Conservation (phyloP, 2,329 filamentous ascomycete species). For the Nigrospora osmanthi region DNA sequence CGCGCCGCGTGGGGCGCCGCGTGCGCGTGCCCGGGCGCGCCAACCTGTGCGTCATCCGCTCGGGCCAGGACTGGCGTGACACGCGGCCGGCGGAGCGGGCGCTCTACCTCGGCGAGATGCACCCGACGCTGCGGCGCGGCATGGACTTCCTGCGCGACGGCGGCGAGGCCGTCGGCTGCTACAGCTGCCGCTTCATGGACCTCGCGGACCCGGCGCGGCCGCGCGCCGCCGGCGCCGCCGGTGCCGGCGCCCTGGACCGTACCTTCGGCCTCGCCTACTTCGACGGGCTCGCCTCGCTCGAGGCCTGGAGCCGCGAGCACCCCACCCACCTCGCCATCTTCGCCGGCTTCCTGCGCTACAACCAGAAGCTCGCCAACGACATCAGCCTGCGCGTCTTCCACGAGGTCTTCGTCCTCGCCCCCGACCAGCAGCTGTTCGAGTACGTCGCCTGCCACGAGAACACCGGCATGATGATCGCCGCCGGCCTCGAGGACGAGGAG, state of each 20-base stretch:
- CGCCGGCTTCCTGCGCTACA: slow-evolving; percentile 28
- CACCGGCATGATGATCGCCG: slow-evolving; percentile 21
- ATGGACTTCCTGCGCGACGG: slow-evolving; percentile 36
- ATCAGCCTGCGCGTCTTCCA: slow-evolving; percentile 29
- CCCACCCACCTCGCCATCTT: slow-evolving; percentile 32
- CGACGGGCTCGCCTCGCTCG: slow-evolving; percentile 28
- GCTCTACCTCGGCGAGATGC: slow-evolving; percentile 35
- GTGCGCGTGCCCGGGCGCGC: slow-evolving; percentile 25
- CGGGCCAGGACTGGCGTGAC: slow-evolving; percentile 35
- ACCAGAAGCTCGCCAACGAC: slow-evolving; percentile 24
- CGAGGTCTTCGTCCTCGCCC: slow-evolving; percentile 29
- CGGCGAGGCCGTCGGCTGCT: slow-evolving; percentile 33
- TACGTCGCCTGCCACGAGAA: slow-evolving; percentile 29
- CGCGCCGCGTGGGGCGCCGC: slow-evolving; percentile 11
- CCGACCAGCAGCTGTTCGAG: slow-evolving; percentile 31
- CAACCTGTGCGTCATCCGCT: slow-evolving; percentile 35
- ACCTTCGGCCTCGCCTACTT: slow-evolving; percentile 34
- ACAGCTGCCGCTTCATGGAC: slow-evolving; percentile 34
- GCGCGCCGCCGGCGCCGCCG: slow-evolving; percentile 8
- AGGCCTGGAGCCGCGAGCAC: slow-evolving; percentile 30
- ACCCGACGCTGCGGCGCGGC: slow-evolving; percentile 31
- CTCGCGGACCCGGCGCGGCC: slow-evolving; percentile 20
- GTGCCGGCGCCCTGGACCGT: slow-evolving; percentile 22
- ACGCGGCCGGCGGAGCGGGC: slow-evolving; percentile 30
- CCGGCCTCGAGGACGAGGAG: no score